A percentile compares a stretch with the other conserved stretches of the same genome.
phyloP scores from a whole-genome alignment of 2,329 filamentous ascomycete species.

The Alternaria brassicicola region DNA sequence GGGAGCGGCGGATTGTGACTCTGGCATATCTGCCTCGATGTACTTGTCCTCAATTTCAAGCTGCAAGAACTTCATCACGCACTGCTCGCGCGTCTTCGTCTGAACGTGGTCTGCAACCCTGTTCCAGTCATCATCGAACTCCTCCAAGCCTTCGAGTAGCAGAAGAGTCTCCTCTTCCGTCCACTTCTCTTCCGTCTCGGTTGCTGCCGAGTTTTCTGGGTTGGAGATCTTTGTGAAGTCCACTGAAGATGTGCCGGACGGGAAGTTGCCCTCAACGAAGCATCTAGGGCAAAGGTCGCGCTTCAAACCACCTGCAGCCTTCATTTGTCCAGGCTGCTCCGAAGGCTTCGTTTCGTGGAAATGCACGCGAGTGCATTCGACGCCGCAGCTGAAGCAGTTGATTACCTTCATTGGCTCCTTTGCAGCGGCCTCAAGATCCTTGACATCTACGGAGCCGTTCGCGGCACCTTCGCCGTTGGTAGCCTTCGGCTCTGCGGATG shows the following conservation, averaged over 20 bases:
- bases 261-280: slow-evolving; percentile 82
- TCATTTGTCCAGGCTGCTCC: slow-evolving; percentile 54
- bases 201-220: slow-evolving; percentile 75
- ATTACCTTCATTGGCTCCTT: slow-evolving; percentile 70
- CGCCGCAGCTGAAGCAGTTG: slow-evolving; percentile 88
- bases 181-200: slow-evolving; percentile 88
- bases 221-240: slow-evolving; percentile 93
- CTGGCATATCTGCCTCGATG: slow-evolving; percentile 76
- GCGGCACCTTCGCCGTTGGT: slow-evolving; percentile 67
- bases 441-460: slow-evolving; percentile 69
- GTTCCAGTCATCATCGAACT: slow-evolving; percentile 95
- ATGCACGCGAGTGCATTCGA: slow-evolving; percentile 79
- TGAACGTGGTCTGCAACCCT: slow-evolving; percentile 91
- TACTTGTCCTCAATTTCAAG: slow-evolving; percentile 98
- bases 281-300: slow-evolving; percentile 93
- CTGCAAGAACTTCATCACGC: slow-evolving; percentile 93
- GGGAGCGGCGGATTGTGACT: slow-evolving; percentile 53
- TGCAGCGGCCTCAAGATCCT: slow-evolving; percentile 66
- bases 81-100: slow-evolving; percentile 91
- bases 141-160: slow-evolving; percentile 87
- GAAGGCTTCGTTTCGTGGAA: slow-evolving; percentile 72
- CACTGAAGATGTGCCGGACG: slow-evolving; percentile 74
- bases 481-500: slow-evolving; percentile 67
- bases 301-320: slow-evolving; percentile 66
- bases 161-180: slow-evolving; percentile 87